A percentile compares a stretch with the other conserved stretches of the same genome.
Evolutionary conservation across 805 yeast species (phyloP).

Genomic region (Teunomyces pallodes): DNA sequence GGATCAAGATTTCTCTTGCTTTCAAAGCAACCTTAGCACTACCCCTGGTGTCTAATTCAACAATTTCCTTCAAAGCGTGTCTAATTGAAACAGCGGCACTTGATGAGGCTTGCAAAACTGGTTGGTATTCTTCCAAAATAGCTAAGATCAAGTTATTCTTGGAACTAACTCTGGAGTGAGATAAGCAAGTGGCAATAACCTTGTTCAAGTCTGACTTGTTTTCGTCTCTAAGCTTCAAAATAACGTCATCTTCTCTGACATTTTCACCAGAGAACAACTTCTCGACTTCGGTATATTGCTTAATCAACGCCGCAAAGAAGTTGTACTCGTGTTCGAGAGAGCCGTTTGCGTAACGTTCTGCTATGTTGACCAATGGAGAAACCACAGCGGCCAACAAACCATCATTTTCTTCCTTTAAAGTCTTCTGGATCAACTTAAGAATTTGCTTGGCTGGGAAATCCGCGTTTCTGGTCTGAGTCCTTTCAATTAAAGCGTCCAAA

Average conservation of each 20-base stretch:
- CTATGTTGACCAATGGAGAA: slow-evolving; percentile 72
- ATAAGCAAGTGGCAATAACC: slow-evolving; percentile 72
- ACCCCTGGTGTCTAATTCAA: slow-evolving; percentile 84
- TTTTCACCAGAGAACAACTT: slow-evolving; percentile 71
- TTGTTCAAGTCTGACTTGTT: slow-evolving; percentile 69
- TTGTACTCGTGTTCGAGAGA: slow-evolving; percentile 78
- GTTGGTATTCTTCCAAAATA: slow-evolving; percentile 77
- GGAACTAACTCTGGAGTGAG: slow-evolving; percentile 91
- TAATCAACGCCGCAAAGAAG: slow-evolving; percentile 66
- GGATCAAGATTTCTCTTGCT: slow-evolving; percentile 94
- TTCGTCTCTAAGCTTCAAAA: slow-evolving; percentile 83
- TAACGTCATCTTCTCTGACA: slow-evolving; percentile 83
- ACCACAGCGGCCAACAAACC: slow-evolving; percentile 55
- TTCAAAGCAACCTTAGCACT: slow-evolving; percentile 92
- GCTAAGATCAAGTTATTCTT: slow-evolving; percentile 89
- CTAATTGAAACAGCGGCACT: slow-evolving; percentile 65
- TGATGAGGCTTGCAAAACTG: slow-evolving; percentile 66
- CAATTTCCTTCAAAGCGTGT: slow-evolving; percentile 70
- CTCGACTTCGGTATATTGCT: slow-evolving; percentile 77
- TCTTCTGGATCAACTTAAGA: slow-evolving; percentile 65
- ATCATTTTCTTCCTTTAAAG: slow-evolving; percentile 49
- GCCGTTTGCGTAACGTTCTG: slow-evolving; percentile 70
- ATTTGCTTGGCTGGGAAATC: slow-evolving; percentile 94
- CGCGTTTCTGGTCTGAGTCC: slow-evolving; percentile 61
- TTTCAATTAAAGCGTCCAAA: slow-evolving; percentile 62